Percentiles rank a stretch among this genome's conserved stretches.
These are phyloP conservation scores for Colletotrichum sp. DNA, from an alignment of 2,329 filamentous ascomycete species.

Conservation along the genomic window DNA sequence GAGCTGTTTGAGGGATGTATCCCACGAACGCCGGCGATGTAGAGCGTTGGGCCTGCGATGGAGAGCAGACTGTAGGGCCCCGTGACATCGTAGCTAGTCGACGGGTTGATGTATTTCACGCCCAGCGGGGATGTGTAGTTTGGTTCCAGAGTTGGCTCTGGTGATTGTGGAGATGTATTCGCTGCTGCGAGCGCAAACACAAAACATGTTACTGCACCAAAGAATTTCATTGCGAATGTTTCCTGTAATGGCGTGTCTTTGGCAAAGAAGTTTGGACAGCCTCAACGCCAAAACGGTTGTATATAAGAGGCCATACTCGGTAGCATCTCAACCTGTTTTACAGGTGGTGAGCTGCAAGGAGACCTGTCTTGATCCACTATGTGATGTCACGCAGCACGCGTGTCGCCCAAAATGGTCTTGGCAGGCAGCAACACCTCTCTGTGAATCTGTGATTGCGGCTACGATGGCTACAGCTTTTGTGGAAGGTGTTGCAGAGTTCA, in stretches of 20 bases:
- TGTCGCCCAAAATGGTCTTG: not conserved
- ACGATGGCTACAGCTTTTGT: not conserved
- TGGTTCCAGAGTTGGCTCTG: slow-evolving; percentile 15
- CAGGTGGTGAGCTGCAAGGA: not conserved
- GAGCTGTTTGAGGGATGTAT: slow-evolving; percentile 33
- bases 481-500: not conserved
- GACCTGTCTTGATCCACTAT: not conserved
- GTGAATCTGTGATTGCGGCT: not conserved
- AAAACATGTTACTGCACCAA: not conserved
- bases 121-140: slow-evolving; percentile 32
- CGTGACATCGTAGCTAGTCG: slow-evolving; percentile 28
- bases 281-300: rapidly evolving
- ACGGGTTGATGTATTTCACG: slow-evolving; percentile 31
- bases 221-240: not conserved
- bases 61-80: slow-evolving; percentile 35
- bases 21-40: slow-evolving; percentile 37
- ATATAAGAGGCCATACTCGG: not conserved
- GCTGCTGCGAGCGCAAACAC: not conserved
- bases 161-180: not conserved
- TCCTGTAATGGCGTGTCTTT: not conserved
- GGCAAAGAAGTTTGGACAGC: not conserved
- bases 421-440: not conserved
- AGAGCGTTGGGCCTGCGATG: slow-evolving; percentile 30
- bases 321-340: not conserved
- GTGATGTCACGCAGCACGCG: not conserved